Percentiles rank a stretch among this genome's conserved stretches.
phyloP scores from a whole-genome alignment of 306 rosid genomes.

The Dryas alaskensis region DNA sequence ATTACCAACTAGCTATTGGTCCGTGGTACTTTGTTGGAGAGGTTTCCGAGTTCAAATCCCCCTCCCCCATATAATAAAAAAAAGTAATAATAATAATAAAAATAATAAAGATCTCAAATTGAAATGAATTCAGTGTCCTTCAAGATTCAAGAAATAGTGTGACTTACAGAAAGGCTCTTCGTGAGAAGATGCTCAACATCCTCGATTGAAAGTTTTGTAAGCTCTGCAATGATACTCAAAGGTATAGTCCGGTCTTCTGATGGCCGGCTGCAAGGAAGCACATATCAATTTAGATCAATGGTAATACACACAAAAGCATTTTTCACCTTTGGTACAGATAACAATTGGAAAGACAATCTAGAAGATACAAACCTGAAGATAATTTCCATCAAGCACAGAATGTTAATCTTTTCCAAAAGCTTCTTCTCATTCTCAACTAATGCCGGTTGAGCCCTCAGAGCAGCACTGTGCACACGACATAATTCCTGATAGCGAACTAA shows the following conservation, averaged over 20 bases:
- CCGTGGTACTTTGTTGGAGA: too few relatives aligned
- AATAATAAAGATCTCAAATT: neutral
- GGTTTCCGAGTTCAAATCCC: too few relatives aligned
- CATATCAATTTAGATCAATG: neutral
- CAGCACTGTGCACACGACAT: constrained; percentile 83
- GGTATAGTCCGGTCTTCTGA: constrained; percentile 97
- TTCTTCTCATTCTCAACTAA: constrained; percentile 84
- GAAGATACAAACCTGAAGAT: constrained; percentile 72
- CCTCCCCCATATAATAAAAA: too few relatives aligned
- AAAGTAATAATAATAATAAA: neutral
- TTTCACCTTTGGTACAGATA: neutral
- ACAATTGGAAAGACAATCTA: constrained; percentile 8
- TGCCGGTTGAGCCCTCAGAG: constrained; percentile 93
- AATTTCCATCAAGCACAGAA: constrained; percentile 98
- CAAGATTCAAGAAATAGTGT: constrained; percentile 4
- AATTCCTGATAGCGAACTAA: constrained; percentile 86
- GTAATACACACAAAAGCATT: neutral
- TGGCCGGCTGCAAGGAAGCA: constrained; percentile 74
- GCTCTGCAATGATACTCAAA: constrained; percentile 81
- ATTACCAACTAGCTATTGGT: neutral
- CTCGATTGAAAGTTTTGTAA: constrained; percentile 91
- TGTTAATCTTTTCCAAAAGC: constrained; percentile 90
- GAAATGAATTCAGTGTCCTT: neutral
- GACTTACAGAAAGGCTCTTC: constrained; percentile 97
- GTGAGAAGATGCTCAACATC: constrained; percentile 96